Conservation (phyloP, 2,329 filamentous ascomycete species). For the Stachybotrys chartarum region DNA sequence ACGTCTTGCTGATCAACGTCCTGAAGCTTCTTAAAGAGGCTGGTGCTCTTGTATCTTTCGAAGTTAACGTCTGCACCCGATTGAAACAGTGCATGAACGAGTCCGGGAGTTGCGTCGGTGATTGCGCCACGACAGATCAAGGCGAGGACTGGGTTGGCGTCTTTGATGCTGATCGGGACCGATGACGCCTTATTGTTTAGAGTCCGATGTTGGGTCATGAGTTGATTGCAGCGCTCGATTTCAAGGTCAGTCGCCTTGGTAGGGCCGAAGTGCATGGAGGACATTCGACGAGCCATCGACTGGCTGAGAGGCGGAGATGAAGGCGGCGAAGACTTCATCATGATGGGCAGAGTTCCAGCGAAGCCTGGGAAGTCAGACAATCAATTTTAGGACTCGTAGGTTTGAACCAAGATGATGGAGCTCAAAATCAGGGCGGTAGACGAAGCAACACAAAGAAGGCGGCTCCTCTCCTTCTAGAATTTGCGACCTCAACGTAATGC, state of each 20-base stretch:
- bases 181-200: neutral
- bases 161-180: neutral
- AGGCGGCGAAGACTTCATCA: neutral
- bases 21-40: neutral
- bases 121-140: neutral
- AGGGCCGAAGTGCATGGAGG: neutral
- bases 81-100: neutral
- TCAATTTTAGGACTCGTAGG: too few species aligned
- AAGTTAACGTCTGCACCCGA: neutral
- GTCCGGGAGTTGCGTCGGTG: neutral
- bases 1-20: constrained; percentile 1
- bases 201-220: neutral
- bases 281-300: neutral
- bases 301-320: neutral
- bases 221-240: neutral
- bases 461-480: too few species aligned
- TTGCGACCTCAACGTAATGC: too few species aligned
- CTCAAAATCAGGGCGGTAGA: too few species aligned
- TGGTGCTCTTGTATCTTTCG: neutral
- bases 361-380: too few species aligned
- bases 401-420: too few species aligned
- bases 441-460: too few species aligned
- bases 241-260: neutral
- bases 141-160: neutral
- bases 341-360: neutral